Evolutionary conservation across 108 stramenopile genomes (phyloP).

Genomic region (Mayamaea pseudoterrestris): DNA sequence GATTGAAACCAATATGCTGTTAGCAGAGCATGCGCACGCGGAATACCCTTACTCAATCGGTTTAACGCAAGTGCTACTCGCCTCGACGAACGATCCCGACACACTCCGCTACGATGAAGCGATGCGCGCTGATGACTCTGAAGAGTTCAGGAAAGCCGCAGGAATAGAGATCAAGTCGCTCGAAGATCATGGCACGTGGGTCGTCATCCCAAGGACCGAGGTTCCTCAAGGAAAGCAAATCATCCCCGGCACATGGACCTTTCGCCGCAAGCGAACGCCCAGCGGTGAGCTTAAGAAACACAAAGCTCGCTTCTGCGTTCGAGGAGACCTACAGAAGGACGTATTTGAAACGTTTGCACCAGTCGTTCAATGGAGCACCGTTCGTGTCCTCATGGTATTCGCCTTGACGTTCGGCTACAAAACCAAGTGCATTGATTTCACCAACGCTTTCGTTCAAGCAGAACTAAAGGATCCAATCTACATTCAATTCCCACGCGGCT

Average conservation of each 20-base stretch:
- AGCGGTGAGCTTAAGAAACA: slow-evolving; percentile 17
- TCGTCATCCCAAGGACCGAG: background rate
- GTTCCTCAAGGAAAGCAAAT: slow-evolving; percentile 8
- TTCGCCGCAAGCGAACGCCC: slow-evolving; percentile 18
- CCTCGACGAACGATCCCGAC: slow-evolving; percentile 16
- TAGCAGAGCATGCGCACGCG: no score
- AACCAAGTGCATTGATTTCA: slow-evolving; percentile 13
- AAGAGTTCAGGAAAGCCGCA: slow-evolving; percentile 18
- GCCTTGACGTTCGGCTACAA: slow-evolving; percentile 4
- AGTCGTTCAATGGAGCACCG: slow-evolving; percentile 28
- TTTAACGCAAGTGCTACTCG: no score
- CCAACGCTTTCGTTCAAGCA: slow-evolving; percentile 13
- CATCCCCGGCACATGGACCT: slow-evolving; percentile 16
- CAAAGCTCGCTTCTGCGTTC: slow-evolving; percentile 30
- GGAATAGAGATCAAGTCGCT: slow-evolving; percentile 14
- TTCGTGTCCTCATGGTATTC: slow-evolving; percentile 15
- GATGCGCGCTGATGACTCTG: slow-evolving; percentile 20
- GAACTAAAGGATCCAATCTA: slow-evolving; percentile 10
- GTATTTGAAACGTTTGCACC: slow-evolving; percentile 33
- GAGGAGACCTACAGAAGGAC: slow-evolving; percentile 25
- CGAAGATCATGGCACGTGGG: slow-evolving; percentile 8
- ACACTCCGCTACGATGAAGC: slow-evolving; percentile 21
- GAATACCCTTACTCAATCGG: no score
- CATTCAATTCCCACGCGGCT: slow-evolving; percentile 8
- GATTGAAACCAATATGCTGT: no score